Evolutionary conservation across 306 rosid species (phyloP), one percentile per base, ranked within the genome.

Genomic region (Canavalia ensiformis): DNA sequence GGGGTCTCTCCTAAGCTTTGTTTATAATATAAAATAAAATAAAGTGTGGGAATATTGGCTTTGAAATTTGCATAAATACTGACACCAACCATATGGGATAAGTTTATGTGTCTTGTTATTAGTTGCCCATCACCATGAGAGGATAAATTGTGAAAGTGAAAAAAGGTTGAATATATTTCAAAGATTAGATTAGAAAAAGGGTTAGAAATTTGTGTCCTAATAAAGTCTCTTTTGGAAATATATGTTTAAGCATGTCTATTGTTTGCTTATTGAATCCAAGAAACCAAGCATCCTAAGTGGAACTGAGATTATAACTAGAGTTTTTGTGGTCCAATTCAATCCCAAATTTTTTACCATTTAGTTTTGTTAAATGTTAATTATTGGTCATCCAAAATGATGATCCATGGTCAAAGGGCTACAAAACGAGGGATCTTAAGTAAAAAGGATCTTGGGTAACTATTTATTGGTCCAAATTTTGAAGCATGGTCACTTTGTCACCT

Each of bases 181-280:
- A 81, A 56, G 54, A 64, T 81, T 62, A 1, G 71, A 77, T 80
- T 55, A 12, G 81, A 74, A 85, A 18, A 90, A 80, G 93, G 91
- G 90, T 82, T 90, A 85, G 93, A 86, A 84, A 86, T 86, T 82
- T 92, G 97, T 88, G 94, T 88, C 87, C 87, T 81, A 90, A 92
- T 81, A 90, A 92, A 92, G 91, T 86, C 76, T 85, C 93, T 86
- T 92, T 91, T 85, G 78, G 86, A 77, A 83, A 76, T 79, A 66
- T 62, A 75, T 76, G 70, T 78, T 72, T 84, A 83, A 77, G 90
- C 92, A 86, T 72, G 71, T 74, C 59, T 55, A 59, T 46, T 73
- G 50, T 68, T 62, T 45, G 71, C 83, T 70, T 64, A 73, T 75
- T 92, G 97, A 90, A 89, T 92, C 97, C 94, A 88, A 92, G 89